A percentile compares a stretch with the other conserved stretches of the same genome.
phyloP scores from a whole-genome alignment of 192 early-diverging fungal genomes.

The Phycomyces nitens region DNA sequence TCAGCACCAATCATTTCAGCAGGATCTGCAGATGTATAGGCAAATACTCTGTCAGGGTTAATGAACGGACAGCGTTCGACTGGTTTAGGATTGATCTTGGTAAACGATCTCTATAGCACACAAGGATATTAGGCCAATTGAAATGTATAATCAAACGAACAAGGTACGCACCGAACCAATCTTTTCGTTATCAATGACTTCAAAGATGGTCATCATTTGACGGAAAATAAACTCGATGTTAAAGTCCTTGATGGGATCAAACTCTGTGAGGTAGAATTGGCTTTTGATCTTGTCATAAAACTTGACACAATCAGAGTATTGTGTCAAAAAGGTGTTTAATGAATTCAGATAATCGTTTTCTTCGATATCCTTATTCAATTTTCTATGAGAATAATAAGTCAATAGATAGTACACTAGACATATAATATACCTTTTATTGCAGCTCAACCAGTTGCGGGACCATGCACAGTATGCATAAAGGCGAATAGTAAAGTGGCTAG shows the following conservation, averaged over 20 bases:
- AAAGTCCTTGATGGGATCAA: conserved; percentile 46
- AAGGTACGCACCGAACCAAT: conserved; percentile 42
- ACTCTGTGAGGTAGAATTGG: conserved; percentile 43
- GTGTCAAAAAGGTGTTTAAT: conserved; percentile 32
- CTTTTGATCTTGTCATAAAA: conserved; percentile 39
- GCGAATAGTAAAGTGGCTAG: conserved; percentile 33
- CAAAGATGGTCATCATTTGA: conserved; percentile 29
- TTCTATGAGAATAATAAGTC: neutral
- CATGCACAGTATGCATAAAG: conserved; percentile 23
- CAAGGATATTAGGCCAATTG: neutral
- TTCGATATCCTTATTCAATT: conserved; percentile 3
- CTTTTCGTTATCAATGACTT: conserved; percentile 44
- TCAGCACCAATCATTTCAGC: conserved; percentile 11
- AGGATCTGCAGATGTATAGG: conserved; percentile 27
- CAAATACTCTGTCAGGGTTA: conserved; percentile 11
- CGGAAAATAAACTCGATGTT: conserved; percentile 57
- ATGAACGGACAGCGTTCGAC: conserved; percentile 16
- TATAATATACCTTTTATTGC: conserved; percentile 15
- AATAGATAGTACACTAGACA: neutral
- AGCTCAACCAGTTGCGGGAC: conserved; percentile 23
- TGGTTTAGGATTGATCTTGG: conserved; percentile 17
- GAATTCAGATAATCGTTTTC: conserved; percentile 16
- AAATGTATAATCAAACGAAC: neutral
- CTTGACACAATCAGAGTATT: conserved; percentile 42
- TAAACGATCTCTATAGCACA: conserved; percentile 21